Conservation (phyloP, 306 rosid species). For the Castanea mollissima region DNA sequence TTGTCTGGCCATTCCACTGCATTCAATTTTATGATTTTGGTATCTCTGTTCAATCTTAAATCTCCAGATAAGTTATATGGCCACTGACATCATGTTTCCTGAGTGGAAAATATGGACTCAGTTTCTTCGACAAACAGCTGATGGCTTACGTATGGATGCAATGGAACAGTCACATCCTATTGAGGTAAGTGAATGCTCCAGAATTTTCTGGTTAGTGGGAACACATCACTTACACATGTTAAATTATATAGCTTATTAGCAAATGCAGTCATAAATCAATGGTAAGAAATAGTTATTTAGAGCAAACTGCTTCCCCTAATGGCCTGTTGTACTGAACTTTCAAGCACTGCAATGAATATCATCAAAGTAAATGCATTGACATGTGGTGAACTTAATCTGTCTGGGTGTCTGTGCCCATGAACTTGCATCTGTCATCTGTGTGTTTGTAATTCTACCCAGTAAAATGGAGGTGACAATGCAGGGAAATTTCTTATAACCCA, state of each 20-base stretch:
- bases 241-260: neutral
- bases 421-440: neutral
- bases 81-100: constrained; percentile 49
- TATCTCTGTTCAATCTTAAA: neutral
- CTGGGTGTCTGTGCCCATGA: neutral
- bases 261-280: neutral
- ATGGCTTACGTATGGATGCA: constrained; percentile 56
- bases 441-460: neutral
- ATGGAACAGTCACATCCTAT: constrained; percentile 62
- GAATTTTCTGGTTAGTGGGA: neutral
- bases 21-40: neutral
- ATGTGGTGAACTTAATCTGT: neutral
- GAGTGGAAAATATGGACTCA: constrained; percentile 69
- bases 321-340: neutral
- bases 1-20: neutral
- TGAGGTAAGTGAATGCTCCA: constrained; percentile 32
- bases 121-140: constrained; percentile 39
- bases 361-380: neutral
- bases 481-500: neutral
- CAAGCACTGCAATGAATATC: neutral
- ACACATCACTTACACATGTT: neutral
- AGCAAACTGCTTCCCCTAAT: neutral
- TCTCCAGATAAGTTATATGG: constrained; percentile 64
- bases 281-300: neutral
- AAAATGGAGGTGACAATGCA: neutral